phyloP scores from a whole-genome alignment of 306 rosid genomes.

The Quercus aquifolioides region DNA sequence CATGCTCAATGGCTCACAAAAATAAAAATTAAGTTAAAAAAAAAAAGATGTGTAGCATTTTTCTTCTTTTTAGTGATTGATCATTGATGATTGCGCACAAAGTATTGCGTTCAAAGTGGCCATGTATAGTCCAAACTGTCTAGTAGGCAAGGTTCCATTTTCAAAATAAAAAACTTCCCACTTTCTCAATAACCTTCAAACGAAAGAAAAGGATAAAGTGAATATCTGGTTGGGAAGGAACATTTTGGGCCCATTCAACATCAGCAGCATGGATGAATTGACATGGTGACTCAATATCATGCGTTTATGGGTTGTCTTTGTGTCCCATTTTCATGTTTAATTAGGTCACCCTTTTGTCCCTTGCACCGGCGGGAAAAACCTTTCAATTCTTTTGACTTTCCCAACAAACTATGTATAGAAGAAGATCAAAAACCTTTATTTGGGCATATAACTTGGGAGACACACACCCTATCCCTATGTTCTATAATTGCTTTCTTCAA shows the following conservation, averaged over 20 bases:
- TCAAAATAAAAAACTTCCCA: no score
- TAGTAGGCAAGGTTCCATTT: no score
- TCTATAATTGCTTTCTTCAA: neutral
- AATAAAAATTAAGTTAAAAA: no score
- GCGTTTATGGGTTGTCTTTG: slow-evolving; percentile 24
- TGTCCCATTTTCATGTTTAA: slow-evolving; percentile 23
- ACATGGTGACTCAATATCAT: slow-evolving; percentile 19
- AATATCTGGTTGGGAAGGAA: slow-evolving; percentile 20
- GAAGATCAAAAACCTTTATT: slow-evolving; percentile 19
- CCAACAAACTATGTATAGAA: neutral
- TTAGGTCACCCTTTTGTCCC: slow-evolving; percentile 20
- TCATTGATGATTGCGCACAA: no score
- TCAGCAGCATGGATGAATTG: slow-evolving; percentile 17
- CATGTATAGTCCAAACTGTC: no score
- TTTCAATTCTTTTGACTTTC: slow-evolving; percentile 8
- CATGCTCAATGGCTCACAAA: no score
- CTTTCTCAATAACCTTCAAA: no score
- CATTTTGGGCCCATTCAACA: slow-evolving; percentile 26
- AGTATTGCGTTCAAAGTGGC: no score
- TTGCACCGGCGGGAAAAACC: slow-evolving; percentile 1
- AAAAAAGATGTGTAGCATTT: no score
- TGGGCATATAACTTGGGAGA: slow-evolving; percentile 3
- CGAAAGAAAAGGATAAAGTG: neutral
- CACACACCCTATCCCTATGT: neutral
- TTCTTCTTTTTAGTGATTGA: no score